phyloP scores from a whole-genome alignment of 768 basidiomycete species.

The Trametes gibbosa region DNA sequence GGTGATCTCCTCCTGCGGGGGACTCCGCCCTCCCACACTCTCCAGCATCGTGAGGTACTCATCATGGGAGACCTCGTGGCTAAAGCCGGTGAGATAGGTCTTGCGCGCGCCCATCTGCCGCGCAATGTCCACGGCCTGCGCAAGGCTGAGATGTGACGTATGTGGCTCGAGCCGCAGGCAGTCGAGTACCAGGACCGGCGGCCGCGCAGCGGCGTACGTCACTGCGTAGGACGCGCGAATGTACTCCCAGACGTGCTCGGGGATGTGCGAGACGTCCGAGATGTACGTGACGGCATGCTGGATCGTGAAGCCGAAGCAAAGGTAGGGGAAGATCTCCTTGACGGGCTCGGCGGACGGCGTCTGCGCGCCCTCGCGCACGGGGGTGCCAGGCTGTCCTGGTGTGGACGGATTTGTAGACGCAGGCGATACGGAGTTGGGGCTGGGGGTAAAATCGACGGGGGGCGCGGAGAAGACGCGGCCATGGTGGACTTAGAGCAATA shows the following conservation, averaged over 20 bases:
- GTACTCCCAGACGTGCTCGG: slow-evolving; percentile 60
- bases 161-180: slow-evolving; percentile 65
- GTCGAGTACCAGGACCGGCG: slow-evolving; percentile 71
- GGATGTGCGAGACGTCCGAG: slow-evolving; percentile 80
- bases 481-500: slow-evolving; percentile 58
- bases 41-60: slow-evolving; percentile 69
- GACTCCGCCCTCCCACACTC: slow-evolving; percentile 39
- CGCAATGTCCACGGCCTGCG: slow-evolving; percentile 54
- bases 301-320: slow-evolving; percentile 69
- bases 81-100: slow-evolving; percentile 75
- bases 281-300: slow-evolving; percentile 70
- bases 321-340: slow-evolving; percentile 48
- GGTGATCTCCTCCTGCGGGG: slow-evolving; percentile 27
- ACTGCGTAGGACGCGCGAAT: slow-evolving; percentile 34
- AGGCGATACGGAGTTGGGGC: slow-evolving; percentile 36
- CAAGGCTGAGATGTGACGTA: slow-evolving; percentile 79
- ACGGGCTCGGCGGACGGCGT: slow-evolving; percentile 1
- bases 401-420: slow-evolving; percentile 29
- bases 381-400: slow-evolving; percentile 23
- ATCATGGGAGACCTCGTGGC: slow-evolving; percentile 75
- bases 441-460: slow-evolving; percentile 38
- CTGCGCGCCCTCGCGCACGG: slow-evolving; percentile 10
- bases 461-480: slow-evolving; percentile 59
- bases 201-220: slow-evolving; percentile 27
- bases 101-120: slow-evolving; percentile 54